Evolutionary conservation across 23 red algal species (phyloP).

Genomic region (Cyanidiococcus yangmingshanensis): DNA sequence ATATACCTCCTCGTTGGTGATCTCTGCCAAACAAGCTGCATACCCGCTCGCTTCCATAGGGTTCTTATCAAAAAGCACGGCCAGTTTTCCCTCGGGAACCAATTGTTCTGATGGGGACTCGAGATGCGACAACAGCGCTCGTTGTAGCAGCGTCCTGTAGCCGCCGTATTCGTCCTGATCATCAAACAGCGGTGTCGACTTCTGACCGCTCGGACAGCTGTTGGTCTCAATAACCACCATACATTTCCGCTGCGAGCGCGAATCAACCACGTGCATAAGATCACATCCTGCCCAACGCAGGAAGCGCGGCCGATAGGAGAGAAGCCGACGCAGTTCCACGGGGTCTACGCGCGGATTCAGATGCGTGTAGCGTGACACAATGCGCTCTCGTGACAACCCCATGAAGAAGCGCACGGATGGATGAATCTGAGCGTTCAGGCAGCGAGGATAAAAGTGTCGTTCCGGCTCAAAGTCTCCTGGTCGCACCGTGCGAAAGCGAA

Average conservation of each 20-base stretch:
- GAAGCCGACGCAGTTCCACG: constrained; percentile 13
- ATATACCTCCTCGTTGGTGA: constrained; percentile 24
- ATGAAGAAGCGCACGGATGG: constrained; percentile 30
- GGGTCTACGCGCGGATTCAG: constrained; percentile 25
- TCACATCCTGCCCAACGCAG: constrained; percentile 35
- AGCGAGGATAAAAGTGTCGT: constrained; percentile 28
- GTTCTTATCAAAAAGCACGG: constrained; percentile 34
- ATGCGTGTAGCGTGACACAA: constrained; percentile 25
- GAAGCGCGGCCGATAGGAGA: constrained; percentile 19
- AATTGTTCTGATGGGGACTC: not conserved
- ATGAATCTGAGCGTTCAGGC: constrained; percentile 30
- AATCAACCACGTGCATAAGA: constrained; percentile 28
- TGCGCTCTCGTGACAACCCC: constrained; percentile 25
- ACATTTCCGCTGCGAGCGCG: constrained; percentile 13
- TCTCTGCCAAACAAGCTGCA: constrained; percentile 24
- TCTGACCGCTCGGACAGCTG: constrained; percentile 31
- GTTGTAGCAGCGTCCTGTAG: constrained; percentile 24
- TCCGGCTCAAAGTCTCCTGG: constrained; percentile 30
- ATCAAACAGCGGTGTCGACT: constrained; percentile 32
- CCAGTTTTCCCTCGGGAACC: constrained; percentile 6
- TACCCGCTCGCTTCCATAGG: constrained; percentile 34
- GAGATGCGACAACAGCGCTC: constrained; percentile 23
- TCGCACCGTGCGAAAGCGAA: constrained; percentile 20
- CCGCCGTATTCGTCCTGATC: constrained; percentile 32
- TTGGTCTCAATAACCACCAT: constrained; percentile 39